Conservation (phyloP, 2,329 filamentous ascomycete genomes). For the Rugonectria rugulosa region DNA sequence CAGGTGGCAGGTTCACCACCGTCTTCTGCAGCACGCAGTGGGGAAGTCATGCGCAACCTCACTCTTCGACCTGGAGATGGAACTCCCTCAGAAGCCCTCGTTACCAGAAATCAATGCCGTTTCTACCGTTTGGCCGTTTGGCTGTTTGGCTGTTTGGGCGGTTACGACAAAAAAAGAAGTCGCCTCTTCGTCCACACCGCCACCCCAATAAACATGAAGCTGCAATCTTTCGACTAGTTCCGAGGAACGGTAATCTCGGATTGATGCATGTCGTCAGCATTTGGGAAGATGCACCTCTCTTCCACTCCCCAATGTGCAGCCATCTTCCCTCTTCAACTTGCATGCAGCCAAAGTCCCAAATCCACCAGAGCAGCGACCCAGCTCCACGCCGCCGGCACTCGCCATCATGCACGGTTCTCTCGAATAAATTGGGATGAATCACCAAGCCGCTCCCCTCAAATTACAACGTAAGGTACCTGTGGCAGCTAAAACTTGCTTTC, state of each 20-base stretch:
- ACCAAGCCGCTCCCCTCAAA: conserved; percentile 5
- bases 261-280: conserved; percentile 7
- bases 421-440: conserved; percentile 22
- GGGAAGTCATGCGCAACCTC: neutral
- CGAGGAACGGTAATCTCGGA: neutral
- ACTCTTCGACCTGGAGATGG: conserved; percentile 1
- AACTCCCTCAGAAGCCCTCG: conserved; percentile 2
- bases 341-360: too few relatives aligned
- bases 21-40: neutral
- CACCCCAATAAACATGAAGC: conserved; percentile 3
- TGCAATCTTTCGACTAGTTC: neutral
- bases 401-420: conserved; percentile 16
- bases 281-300: conserved; percentile 2
- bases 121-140: neutral
- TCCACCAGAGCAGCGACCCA: neutral
- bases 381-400: conserved; percentile 7
- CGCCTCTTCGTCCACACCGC: conserved; percentile 1
- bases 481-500: neutral
- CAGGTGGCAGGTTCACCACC: neutral
- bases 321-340: conserved; percentile 8
- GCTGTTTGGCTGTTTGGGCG: too few relatives aligned
- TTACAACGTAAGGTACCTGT: conserved; percentile 3
- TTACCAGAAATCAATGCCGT: neutral
- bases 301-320: neutral
- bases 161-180: too few relatives aligned